A percentile compares a stretch with the other conserved stretches of the same genome.
phyloP scores from a whole-genome alignment of 768 basidiomycete species.

The Xanthoconium purpureum region DNA sequence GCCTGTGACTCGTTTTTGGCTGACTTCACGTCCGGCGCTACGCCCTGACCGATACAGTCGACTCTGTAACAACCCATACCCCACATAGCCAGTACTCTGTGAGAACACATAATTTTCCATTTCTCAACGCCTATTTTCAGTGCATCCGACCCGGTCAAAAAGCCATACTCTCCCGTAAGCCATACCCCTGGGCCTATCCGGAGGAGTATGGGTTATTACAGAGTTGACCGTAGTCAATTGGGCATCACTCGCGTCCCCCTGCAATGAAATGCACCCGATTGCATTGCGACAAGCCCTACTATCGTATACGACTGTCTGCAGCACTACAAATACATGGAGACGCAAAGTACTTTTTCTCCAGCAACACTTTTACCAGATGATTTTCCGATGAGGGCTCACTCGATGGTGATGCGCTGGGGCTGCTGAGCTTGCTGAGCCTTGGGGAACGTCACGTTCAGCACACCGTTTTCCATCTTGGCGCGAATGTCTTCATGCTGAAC shows the following conservation, averaged over 20 bases:
- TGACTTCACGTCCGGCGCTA: too few species aligned
- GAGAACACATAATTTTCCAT: too few species aligned
- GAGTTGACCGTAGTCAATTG: too few species aligned
- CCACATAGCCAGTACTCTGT: too few species aligned
- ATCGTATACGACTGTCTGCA: neutral
- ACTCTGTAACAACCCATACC: too few species aligned
- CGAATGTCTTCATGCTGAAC: conserved; percentile 32
- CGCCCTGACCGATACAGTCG: too few species aligned
- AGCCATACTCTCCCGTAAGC: too few species aligned
- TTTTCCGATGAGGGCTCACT: conserved; percentile 4
- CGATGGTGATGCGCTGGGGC: conserved; percentile 42
- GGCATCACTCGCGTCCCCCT: neutral
- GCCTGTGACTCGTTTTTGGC: too few species aligned
- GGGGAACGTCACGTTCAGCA: conserved; percentile 54
- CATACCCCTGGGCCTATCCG: too few species aligned
- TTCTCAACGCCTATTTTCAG: too few species aligned
- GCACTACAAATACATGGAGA: neutral
- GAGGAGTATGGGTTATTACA: too few species aligned
- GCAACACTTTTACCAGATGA: neutral
- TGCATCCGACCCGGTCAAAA: too few species aligned
- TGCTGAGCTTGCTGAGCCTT: conserved; percentile 37
- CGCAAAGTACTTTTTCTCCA: neutral
- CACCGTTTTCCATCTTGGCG: conserved; percentile 50
- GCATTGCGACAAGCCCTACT: neutral
- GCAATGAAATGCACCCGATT: neutral